A percentile compares a stretch with the other conserved stretches of the same genome.
Evolutionary conservation across 1,284 basidiomycete species (phyloP).

Genomic region (Flammula alnicola): DNA sequence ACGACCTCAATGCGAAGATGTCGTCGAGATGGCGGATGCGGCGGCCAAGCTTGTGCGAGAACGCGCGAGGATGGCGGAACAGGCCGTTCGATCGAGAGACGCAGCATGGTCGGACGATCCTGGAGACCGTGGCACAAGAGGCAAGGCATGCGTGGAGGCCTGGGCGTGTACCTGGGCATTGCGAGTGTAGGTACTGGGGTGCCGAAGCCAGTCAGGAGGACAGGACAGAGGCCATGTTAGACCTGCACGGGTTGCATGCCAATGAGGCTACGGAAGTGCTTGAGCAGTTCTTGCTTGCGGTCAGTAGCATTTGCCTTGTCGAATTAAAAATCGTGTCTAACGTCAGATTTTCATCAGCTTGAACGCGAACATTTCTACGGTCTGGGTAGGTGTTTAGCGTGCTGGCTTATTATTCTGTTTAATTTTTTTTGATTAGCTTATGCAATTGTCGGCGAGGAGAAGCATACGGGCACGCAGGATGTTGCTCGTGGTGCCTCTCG

Average conservation of each 20-base stretch:
- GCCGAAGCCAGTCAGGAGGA: constrained; percentile 70
- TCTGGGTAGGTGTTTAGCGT: constrained; percentile 57
- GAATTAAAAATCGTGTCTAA: background rate
- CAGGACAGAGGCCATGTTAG: constrained; percentile 80
- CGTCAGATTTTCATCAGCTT: constrained; percentile 50
- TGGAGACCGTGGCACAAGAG: constrained; percentile 75
- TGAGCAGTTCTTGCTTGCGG: constrained; percentile 88
- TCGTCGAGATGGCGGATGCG: constrained; percentile 78
- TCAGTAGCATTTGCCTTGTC: constrained; percentile 45
- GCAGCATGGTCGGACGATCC: constrained; percentile 83
- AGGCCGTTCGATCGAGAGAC: constrained; percentile 74
- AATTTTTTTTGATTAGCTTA: constrained; percentile 58
- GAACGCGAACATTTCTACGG: constrained; percentile 88
- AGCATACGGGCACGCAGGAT: constrained; percentile 91
- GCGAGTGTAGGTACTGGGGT: constrained; percentile 63
- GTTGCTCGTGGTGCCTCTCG: constrained; percentile 80
- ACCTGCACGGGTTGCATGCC: constrained; percentile 88
- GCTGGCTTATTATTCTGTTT: background rate
- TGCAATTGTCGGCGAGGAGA: constrained; percentile 92
- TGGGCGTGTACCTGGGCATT: constrained; percentile 88
- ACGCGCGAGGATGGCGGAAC: constrained; percentile 75
- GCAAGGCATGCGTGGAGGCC: constrained; percentile 77
- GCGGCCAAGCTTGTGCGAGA: constrained; percentile 83
- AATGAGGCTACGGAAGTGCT: constrained; percentile 91
- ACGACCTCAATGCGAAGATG: constrained; percentile 92